A percentile compares a stretch with the other conserved stretches of the same genome.
Evolutionary conservation across 2,329 filamentous ascomycete species (phyloP).

Genomic region (Cladophialophora exuberans): DNA sequence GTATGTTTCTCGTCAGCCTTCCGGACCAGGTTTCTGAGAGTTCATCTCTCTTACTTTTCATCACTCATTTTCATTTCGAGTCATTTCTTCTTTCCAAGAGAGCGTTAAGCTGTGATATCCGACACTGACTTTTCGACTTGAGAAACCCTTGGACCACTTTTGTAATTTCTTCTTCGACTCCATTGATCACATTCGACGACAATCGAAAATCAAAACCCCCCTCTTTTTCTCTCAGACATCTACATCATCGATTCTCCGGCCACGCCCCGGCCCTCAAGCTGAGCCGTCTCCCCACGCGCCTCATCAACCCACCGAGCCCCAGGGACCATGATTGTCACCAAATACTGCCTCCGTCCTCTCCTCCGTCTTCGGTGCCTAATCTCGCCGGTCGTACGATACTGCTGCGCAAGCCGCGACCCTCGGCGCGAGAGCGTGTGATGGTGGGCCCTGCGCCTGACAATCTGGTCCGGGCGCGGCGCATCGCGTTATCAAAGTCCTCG

Average conservation of each 20-base stretch:
- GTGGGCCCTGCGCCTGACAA: neutral
- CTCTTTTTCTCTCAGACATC: neutral
- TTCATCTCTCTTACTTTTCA: too few relatives aligned
- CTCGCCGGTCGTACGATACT: constrained; percentile 29
- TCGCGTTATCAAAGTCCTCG: constrained; percentile 46
- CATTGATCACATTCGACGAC: neutral
- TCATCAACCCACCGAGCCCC: constrained; percentile 7
- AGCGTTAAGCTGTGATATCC: neutral
- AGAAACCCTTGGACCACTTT: neutral
- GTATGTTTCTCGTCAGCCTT: too few relatives aligned
- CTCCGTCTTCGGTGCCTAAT: constrained; percentile 34
- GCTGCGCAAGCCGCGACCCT: constrained; percentile 34
- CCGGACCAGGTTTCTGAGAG: too few relatives aligned
- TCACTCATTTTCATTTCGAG: neutral
- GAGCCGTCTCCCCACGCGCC: constrained; percentile 16
- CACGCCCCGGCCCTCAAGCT: constrained; percentile 19
- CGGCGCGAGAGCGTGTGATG: constrained; percentile 30
- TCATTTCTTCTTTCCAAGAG: neutral
- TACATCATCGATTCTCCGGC: constrained; percentile 17
- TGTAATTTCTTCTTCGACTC: neutral
- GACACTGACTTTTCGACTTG: neutral
- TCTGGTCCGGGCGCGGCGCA: constrained; percentile 24
- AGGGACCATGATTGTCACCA: constrained; percentile 31
- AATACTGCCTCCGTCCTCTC: constrained; percentile 20
- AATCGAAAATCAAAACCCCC: neutral